phyloP scores from a whole-genome alignment of 2,329 filamentous ascomycete genomes.

The Monilinia fructigena region DNA sequence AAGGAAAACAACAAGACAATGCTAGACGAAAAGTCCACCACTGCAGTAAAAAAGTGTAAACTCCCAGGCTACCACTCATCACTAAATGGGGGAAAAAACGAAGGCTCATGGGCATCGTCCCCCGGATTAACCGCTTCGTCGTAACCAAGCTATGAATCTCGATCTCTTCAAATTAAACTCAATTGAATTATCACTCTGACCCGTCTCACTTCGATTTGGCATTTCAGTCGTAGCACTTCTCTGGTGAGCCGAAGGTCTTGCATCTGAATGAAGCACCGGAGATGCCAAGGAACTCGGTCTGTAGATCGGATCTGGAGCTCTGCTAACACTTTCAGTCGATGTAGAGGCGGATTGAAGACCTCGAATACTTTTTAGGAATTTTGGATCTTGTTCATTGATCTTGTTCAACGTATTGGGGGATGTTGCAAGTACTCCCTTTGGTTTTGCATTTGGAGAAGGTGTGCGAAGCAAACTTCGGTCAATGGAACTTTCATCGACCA shows the following conservation, averaged over 20 bases:
- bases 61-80: not conserved
- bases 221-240: not conserved
- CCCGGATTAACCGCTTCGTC: not conserved
- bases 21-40: not conserved
- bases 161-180: not conserved
- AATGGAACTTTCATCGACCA: not conserved
- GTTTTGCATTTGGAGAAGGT: conserved; percentile 17
- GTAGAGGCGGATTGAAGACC: conserved; percentile 24
- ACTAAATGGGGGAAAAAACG: not conserved
- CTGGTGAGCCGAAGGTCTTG: not conserved
- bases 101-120: not conserved
- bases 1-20: too few relatives aligned
- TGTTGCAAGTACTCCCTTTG: conserved; percentile 5
- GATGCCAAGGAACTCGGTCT: not conserved
- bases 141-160: not conserved
- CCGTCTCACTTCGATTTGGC: not conserved
- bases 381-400: conserved; percentile 33
- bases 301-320: not conserved
- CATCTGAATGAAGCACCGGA: not conserved
- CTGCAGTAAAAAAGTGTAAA: not conserved
- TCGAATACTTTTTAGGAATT: conserved; percentile 28
- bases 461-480: conserved; percentile 17
- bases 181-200: not conserved
- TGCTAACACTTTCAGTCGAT: conserved; percentile 2
- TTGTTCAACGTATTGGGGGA: conserved; percentile 32